Base-by-base conservation (phyloP, 208 protist genomes). In the Novymonas esmeraldas region DNA sequence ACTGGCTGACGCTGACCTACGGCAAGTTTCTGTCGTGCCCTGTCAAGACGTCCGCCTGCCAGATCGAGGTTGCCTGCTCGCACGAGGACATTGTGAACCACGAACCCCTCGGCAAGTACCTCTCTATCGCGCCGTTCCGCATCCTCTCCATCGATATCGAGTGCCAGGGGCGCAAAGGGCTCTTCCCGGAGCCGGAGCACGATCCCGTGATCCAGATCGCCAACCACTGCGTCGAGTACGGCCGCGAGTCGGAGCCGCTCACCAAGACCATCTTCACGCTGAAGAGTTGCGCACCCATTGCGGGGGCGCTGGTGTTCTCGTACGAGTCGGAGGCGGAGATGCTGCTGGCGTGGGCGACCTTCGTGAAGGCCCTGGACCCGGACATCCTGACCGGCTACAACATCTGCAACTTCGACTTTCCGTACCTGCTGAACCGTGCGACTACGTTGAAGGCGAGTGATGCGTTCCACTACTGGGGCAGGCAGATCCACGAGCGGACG, bases 151-250 rank as follows among this genome's bases (percentile, higher is more conserved):
- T 99, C 67, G 98, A 99, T 87, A 99, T 99, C 77, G 98, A 99
- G 82, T 99, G 99, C 69, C 84, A 98, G 29, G 98, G 98, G 22
- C 84, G 97, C 39, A 98, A 98, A 55, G 98, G 99, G 7, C 54
- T 98, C 39, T 99, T 99, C 73, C 99, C 99, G 6, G 97, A 99
- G 39, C 80, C 99, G 26, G 95, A 99, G 57, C 59, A 97, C 24
- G 99, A 99, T 82, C 96, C 98, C 14, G 98, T 99, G 20, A 99
- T 99, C 79, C 98, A 99, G 72, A 99, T 99, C 54, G 97, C 98
- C 0, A 98, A 99, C 71, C 87, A 99, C 73, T 96, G 98, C 38
- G 86, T 99, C 26, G 87, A 97, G 48, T 93, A 95, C 61, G 91
- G 90, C 1, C 67, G 60, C 31, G 87, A 94, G 48, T 54, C 76